A percentile compares a stretch with the other conserved stretches of the same genome.
Evolutionary conservation across 345 rosid genomes (phyloP).

Genomic region (Euphorbia peplus): DNA sequence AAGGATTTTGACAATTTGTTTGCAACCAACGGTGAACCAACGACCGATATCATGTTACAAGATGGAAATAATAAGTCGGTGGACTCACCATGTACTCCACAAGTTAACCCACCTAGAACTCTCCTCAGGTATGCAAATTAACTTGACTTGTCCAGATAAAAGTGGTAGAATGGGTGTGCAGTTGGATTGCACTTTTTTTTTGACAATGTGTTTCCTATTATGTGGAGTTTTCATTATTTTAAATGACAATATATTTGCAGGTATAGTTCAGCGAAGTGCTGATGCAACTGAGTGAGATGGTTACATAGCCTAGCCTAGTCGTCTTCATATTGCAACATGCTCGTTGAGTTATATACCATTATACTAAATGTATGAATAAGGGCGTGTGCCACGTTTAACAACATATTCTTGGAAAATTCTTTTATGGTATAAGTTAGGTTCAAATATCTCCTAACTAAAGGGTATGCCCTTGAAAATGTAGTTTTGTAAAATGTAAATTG

Average conservation of each 20-base stretch:
- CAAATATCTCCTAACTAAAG: not conserved
- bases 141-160: conserved; percentile 5
- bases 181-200: not conserved
- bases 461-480: no score
- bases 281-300: conserved; percentile 11
- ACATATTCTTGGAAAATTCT: not conserved
- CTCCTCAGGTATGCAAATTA: conserved; percentile 36
- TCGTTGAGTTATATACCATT: conserved; percentile 8
- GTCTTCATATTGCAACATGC: conserved; percentile 3
- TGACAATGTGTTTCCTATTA: not conserved
- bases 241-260: conserved; percentile 19
- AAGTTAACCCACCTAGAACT: conserved; percentile 21
- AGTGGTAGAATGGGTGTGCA: not conserved
- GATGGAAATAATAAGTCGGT: conserved; percentile 28
- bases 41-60: conserved; percentile 25
- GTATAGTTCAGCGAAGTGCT: conserved; percentile 32
- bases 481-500: not conserved
- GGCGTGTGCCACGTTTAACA: no score
- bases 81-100: conserved; percentile 23
- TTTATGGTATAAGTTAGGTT: not conserved
- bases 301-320: no score
- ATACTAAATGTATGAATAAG: not conserved
- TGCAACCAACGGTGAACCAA: conserved; percentile 24
- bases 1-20: conserved; percentile 40
- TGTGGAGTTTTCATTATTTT: conserved; percentile 1